Percentiles rank a stretch among this genome's conserved stretches.
phyloP scores from a whole-genome alignment of 2,329 filamentous ascomycete genomes.

The Fusarium sulawesiense region DNA sequence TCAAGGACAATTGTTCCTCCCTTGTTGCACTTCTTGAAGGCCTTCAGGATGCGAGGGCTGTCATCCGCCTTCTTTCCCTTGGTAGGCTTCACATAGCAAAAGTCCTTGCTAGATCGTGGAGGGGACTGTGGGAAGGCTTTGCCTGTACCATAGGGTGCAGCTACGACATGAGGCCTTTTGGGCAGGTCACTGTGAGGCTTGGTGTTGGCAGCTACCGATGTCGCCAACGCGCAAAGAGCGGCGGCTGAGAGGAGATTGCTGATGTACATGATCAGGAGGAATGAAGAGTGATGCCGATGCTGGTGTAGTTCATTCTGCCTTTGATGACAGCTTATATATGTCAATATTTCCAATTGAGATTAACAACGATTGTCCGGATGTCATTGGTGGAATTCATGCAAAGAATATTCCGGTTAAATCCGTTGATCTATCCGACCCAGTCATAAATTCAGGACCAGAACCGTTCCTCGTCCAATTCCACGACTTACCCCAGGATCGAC shows the following conservation, averaged over 20 bases:
- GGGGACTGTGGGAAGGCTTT: constrained; percentile 33
- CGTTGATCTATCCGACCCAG: background rate
- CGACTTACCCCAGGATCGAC: background rate
- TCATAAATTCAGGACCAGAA: background rate
- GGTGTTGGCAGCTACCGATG: constrained; percentile 10
- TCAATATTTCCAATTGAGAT: background rate
- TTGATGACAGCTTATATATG: background rate
- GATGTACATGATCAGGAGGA: background rate
- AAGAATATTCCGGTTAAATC: background rate
- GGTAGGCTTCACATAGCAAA: constrained; percentile 39
- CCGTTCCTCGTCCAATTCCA: background rate
- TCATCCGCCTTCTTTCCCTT: constrained; percentile 28
- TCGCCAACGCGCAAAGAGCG: constrained; percentile 26
- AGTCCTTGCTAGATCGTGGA: constrained; percentile 12
- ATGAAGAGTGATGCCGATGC: background rate
- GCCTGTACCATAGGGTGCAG: constrained; percentile 35
- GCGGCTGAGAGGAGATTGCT: constrained; percentile 14
- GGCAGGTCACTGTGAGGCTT: constrained; percentile 14
- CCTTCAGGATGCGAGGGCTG: constrained; percentile 35
- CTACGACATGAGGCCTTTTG: constrained; percentile 31
- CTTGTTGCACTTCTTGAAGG: constrained; percentile 63
- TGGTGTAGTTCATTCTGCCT: background rate
- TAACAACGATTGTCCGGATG: background rate
- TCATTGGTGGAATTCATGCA: background rate
- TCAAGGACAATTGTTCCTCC: constrained; percentile 72